These are phyloP conservation scores for Colletotrichum cereale DNA, from an alignment of 2,329 filamentous ascomycete genomes.

Conservation along the genomic window DNA sequence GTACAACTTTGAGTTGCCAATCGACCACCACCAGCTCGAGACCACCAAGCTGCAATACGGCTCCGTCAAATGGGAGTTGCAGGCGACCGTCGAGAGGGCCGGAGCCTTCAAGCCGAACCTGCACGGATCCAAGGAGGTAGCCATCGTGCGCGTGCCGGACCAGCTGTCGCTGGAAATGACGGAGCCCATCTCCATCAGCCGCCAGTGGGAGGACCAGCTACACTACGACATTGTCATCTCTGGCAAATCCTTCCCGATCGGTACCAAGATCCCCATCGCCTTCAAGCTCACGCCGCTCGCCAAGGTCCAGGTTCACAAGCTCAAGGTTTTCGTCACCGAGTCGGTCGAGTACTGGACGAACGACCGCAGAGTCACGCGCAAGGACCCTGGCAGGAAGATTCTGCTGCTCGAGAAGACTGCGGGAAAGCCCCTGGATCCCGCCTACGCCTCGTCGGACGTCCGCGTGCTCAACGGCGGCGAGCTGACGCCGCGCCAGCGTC, in stretches of 20 bases:
- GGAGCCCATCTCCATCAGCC: conserved; percentile 92
- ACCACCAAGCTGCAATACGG: conserved; percentile 90
- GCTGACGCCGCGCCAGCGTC: conserved; percentile 65
- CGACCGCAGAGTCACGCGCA: conserved; percentile 85
- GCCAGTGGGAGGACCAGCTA: conserved; percentile 94
- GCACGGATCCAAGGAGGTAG: conserved; percentile 83
- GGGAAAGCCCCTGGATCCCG: conserved; percentile 79
- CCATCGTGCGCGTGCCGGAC: conserved; percentile 85
- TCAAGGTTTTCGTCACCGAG: conserved; percentile 92
- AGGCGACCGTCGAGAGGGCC: conserved; percentile 85
- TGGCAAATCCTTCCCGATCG: conserved; percentile 92
- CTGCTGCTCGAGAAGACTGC: conserved; percentile 90
- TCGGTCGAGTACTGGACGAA: conserved; percentile 92
- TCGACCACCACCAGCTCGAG: conserved; percentile 90
- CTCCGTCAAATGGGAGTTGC: conserved; percentile 88
- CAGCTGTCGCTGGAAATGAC: conserved; percentile 91
- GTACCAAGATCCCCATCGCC: conserved; percentile 88
- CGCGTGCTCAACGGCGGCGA: conserved; percentile 85
- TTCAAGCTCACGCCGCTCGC: conserved; percentile 94
- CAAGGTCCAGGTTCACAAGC: conserved; percentile 92
- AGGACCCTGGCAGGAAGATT: conserved; percentile 87
- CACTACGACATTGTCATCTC: conserved; percentile 98
- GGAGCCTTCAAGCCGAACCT: conserved; percentile 93
- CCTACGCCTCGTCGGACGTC: conserved; percentile 81
- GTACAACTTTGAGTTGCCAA: conserved; percentile 85